Base-by-base conservation (phyloP, 305 asterid genomes). In the Fraxinus albicans region DNA sequence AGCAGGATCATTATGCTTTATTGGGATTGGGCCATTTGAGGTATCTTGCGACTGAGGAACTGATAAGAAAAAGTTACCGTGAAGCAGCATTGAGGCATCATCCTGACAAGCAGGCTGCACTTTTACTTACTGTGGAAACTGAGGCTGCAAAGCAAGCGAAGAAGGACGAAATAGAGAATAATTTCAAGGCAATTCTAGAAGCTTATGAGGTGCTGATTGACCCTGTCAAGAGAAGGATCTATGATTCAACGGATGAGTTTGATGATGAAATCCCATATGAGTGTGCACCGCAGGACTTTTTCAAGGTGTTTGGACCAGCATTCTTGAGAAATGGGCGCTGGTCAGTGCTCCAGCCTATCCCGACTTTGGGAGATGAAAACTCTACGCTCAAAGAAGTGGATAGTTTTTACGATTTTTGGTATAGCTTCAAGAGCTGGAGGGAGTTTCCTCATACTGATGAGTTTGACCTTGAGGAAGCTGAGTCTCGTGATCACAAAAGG, bases 21-120 rank as follows among this genome's bases (percentile, higher is more conserved):
- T 80, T 96, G 91, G 98, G 99, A 65, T 88, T 96, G 93, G 88
- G 96, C 82, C 95, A 96, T 89, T 89, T 96, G 84, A 94, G 98
- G 89, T 96, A 93, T 86, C 95, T 96, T 81, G 99, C 98, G 0
- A 92, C 97, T 42, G 99, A 96, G 94, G 99, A 96, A 86, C 99
- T 92, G 86, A 94, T 96, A 83, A 83, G 88, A 79, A 96, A 92
- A 89, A 92, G 96, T 78, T 96, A 96, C 21, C 96, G 98, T 0
- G 98, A 94, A 86, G 86, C 97, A 88, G 98, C 99, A 75, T 84
- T 96, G 83, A 90, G 86, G 87, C 93, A 94, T 91, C 98, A 96
- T 83, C 99, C 98, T 4, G 98, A 96, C 91, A 96, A 96, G 89
- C 98, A 91, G 85, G 98, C 95, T 80, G 80, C 94, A 31, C 96